phyloP scores from a whole-genome alignment of 1,284 basidiomycete genomes.

The Rhodotorula mucilaginosa region DNA sequence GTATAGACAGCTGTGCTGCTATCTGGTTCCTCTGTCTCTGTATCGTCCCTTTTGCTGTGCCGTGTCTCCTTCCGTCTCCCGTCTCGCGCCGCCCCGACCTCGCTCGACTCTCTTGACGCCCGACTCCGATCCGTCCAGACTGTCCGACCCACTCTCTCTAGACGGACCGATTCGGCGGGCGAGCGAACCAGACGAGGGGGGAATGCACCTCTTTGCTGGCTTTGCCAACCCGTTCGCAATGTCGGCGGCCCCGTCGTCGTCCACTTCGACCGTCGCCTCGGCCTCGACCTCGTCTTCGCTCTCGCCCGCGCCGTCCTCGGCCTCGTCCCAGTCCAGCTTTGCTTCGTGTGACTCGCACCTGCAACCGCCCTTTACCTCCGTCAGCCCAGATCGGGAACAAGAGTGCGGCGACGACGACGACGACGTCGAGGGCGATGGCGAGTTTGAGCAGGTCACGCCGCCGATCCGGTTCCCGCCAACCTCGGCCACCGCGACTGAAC shows the following conservation, averaged over 20 bases:
- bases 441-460: background rate
- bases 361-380: conserved; percentile 9
- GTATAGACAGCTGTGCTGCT: no score
- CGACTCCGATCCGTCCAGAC: background rate
- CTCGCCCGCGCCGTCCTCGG: conserved; percentile 8
- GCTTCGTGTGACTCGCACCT: conserved; percentile 19
- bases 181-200: no score
- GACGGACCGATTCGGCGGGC: no score
- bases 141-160: no score
- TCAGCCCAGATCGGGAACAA: no score
- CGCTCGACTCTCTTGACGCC: no score
- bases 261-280: background rate
- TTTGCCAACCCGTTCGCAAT: conserved; percentile 4
- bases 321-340: conserved; percentile 31
- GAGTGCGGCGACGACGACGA: no score
- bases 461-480: conserved; percentile 6
- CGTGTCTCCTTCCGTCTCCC: no score
- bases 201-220: conserved; percentile 3
- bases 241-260: background rate
- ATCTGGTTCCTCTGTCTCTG: no score
- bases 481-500: conserved; percentile 1
- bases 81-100: no score
- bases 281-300: conserved; percentile 10
- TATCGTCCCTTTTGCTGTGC: no score
- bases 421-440: background rate